These are phyloP conservation scores for Coniophora puteana DNA, from an alignment of 1,284 basidiomycete species.

Conservation along the genomic window DNA sequence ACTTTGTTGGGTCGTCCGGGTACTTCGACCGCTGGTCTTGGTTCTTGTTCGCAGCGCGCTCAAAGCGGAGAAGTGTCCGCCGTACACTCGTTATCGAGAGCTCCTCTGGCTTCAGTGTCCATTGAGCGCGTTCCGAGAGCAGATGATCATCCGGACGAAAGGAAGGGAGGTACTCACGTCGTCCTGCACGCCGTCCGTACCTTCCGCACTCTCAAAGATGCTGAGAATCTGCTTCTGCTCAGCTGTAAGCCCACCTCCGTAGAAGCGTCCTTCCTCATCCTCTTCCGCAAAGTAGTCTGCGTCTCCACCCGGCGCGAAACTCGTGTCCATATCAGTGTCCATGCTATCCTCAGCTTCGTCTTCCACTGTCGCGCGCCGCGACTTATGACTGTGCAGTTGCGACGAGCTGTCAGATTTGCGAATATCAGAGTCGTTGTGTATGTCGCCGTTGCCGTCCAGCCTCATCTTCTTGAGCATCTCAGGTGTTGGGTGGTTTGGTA, in stretches of 20 bases:
- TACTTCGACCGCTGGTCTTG: conserved; percentile 93
- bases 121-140: conserved; percentile 13
- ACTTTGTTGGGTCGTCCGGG: conserved; percentile 89
- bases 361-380: conserved; percentile 51
- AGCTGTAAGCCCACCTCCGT: conserved; percentile 84
- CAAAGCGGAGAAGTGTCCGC: conserved; percentile 77
- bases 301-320: conserved; percentile 79
- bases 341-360: too few species aligned
- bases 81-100: conserved; percentile 71
- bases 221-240: conserved; percentile 90
- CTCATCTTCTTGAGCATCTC: conserved; percentile 80
- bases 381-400: conserved; percentile 23
- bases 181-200: conserved; percentile 58
- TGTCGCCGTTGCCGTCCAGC: conserved; percentile 38
- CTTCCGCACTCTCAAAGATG: conserved; percentile 78
- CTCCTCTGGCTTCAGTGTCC: conserved; percentile 49
- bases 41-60: conserved; percentile 89
- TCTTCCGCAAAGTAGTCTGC: conserved; percentile 89
- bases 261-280: conserved; percentile 91
- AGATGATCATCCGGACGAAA: too few species aligned
- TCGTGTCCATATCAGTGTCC: conserved; percentile 42
- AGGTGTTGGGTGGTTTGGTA: conserved; percentile 79
- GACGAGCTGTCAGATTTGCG: conserved; percentile 13
- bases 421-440: conserved; percentile 18
- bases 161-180: conserved; percentile 52